These are phyloP conservation scores for Sequoia sempervirens DNA, from an alignment of 75 land plant species.

Conservation along the genomic window DNA sequence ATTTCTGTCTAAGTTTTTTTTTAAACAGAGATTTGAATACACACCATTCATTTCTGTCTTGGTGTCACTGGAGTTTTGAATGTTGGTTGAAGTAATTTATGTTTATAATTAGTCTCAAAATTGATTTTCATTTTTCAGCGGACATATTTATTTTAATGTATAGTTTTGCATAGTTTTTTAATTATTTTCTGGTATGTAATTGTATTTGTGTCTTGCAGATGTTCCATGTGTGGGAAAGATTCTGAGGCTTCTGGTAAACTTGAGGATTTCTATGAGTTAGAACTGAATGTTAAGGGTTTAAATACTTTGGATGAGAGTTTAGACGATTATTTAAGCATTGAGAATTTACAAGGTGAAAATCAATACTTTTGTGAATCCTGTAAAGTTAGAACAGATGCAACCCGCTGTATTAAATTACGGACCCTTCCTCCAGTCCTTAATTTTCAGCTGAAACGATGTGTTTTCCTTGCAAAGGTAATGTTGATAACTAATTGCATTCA, in stretches of 20 bases:
- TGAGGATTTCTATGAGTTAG: conserved; percentile 95
- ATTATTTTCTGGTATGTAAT: not conserved
- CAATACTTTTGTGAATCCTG: conserved; percentile 89
- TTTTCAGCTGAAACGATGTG: conserved; percentile 93
- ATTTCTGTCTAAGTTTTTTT: not conserved
- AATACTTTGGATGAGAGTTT: conserved; percentile 78
- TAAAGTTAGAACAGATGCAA: conserved; percentile 72
- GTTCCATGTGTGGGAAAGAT: conserved; percentile 85
- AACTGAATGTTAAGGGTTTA: conserved; percentile 86
- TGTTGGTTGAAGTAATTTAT: not conserved
- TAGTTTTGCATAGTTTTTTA: not conserved
- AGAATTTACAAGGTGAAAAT: conserved; percentile 83
- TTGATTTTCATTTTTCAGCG: not conserved
- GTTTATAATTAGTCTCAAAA: not conserved
- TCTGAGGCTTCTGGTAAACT: conserved; percentile 83
- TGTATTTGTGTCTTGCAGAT: conserved; percentile 41
- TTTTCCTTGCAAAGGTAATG: conserved; percentile 84
- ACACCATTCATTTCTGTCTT: not conserved
- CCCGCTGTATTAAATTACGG: conserved; percentile 82
- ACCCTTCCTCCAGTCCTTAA: conserved; percentile 83
- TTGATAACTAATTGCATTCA: not conserved
- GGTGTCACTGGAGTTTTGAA: not conserved
- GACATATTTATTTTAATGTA: not conserved
- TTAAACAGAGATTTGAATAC: not conserved
- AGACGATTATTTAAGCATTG: conserved; percentile 83